Percentiles rank a stretch among this genome's conserved stretches.
Evolutionary conservation across 306 rosid genomes (phyloP).

Genomic region (Corylus heterophylla): DNA sequence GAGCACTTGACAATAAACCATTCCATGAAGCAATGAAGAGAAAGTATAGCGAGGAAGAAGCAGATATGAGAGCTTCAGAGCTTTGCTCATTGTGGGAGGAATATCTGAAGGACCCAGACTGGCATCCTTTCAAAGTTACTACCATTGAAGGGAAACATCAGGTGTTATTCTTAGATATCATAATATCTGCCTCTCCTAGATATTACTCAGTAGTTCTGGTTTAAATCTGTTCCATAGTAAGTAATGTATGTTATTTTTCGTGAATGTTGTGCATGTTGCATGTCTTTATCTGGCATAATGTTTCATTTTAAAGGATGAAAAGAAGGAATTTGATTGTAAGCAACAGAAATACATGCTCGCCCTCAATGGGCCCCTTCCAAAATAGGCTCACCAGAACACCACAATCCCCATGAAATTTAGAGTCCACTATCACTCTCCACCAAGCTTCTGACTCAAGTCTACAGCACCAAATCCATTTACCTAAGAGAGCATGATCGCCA

Average conservation of each 20-base stretch:
- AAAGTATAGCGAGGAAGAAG: constrained; percentile 72
- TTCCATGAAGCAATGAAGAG: constrained; percentile 74
- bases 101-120: constrained; percentile 84
- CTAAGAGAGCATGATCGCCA: too few species aligned
- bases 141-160: constrained; percentile 45
- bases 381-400: too few species aligned
- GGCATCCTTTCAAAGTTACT: constrained; percentile 86
- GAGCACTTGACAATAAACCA: constrained; percentile 81
- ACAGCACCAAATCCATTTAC: too few species aligned
- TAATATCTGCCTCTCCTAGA: constrained; percentile 14
- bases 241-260: not conserved
- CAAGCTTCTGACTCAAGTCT: too few species aligned
- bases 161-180: constrained; percentile 43
- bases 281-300: constrained; percentile 8
- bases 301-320: not conserved
- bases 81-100: constrained; percentile 92
- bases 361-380: too few species aligned
- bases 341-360: not conserved
- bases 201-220: constrained; percentile 17
- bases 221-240: not conserved
- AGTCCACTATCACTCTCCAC: too few species aligned
- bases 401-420: too few species aligned
- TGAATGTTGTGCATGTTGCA: constrained; percentile 14
- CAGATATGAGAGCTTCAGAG: constrained; percentile 81
- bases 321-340: not conserved